Percentiles rank a stretch among this genome's conserved stretches.
phyloP scores from a whole-genome alignment of 75 land plant genomes.

The Pinus albicaulis region DNA sequence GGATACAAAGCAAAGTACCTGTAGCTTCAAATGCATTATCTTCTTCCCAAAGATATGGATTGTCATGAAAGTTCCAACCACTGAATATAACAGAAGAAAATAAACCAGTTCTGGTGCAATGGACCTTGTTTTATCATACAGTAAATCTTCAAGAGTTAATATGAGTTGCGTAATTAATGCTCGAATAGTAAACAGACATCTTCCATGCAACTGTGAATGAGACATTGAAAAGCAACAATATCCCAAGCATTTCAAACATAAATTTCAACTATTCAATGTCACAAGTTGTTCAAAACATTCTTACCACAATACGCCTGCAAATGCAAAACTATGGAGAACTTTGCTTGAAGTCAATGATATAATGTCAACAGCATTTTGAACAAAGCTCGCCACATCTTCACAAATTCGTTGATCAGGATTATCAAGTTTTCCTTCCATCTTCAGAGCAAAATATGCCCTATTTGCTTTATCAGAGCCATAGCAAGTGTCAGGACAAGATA shows the following conservation, averaged over 20 bases:
- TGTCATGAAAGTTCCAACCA: slow-evolving; percentile 37
- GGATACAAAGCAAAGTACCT: slow-evolving; percentile 20
- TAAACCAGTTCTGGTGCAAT: slow-evolving; percentile 53
- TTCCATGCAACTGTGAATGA: background rate
- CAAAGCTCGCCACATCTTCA: slow-evolving; percentile 53
- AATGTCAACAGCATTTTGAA: slow-evolving; percentile 42
- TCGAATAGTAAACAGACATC: background rate
- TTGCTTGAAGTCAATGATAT: slow-evolving; percentile 39
- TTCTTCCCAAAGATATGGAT: slow-evolving; percentile 35
- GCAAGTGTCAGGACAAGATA: background rate
- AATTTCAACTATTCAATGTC: slow-evolving; percentile 3
- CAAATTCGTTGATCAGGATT: slow-evolving; percentile 62
- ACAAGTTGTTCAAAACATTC: background rate
- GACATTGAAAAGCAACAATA: background rate
- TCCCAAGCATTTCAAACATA: slow-evolving; percentile 6
- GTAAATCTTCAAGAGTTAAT: background rate
- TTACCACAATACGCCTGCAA: slow-evolving; percentile 50
- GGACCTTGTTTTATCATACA: slow-evolving; percentile 24
- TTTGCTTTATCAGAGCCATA: slow-evolving; percentile 20
- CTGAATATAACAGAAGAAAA: slow-evolving; percentile 36
- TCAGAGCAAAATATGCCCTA: slow-evolving; percentile 51
- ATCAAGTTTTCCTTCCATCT: slow-evolving; percentile 56
- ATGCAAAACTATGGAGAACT: slow-evolving; percentile 36
- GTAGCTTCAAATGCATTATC: slow-evolving; percentile 41
- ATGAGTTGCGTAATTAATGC: background rate